phyloP scores from a whole-genome alignment of 495 filamentous ascomycete genomes.

The Neurospora hispaniola region DNA sequence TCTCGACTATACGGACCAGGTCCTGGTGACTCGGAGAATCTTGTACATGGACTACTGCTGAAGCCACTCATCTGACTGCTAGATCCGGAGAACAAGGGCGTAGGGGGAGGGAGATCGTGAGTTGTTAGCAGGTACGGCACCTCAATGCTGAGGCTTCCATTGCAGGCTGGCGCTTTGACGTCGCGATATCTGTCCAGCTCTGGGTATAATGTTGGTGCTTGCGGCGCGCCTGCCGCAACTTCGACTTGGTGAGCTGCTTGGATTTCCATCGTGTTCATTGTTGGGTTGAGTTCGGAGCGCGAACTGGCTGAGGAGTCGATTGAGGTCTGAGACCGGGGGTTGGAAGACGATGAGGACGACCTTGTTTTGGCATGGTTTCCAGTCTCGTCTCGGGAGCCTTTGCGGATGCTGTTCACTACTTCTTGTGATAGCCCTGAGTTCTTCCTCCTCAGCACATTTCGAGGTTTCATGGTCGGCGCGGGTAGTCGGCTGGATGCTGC shows the following conservation, averaged over 20 bases:
- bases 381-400: constrained; percentile 21
- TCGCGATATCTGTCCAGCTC: constrained; percentile 45
- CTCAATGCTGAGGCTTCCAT: constrained; percentile 23
- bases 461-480: constrained; percentile 17
- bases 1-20: constrained; percentile 70
- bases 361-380: constrained; percentile 15
- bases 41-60: constrained; percentile 81
- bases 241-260: constrained; percentile 25
- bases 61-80: constrained; percentile 46
- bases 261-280: constrained; percentile 29
- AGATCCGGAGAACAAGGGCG: constrained; percentile 47
- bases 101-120: constrained; percentile 53
- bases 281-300: constrained; percentile 28
- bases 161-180: constrained; percentile 15
- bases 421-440: constrained; percentile 35
- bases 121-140: constrained; percentile 39
- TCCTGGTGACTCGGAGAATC: constrained; percentile 86
- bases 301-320: constrained; percentile 14
- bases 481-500: constrained; percentile 12
- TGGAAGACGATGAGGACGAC: constrained; percentile 28
- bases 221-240: constrained; percentile 19
- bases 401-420: constrained; percentile 13
- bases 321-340: constrained; percentile 22
- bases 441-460: constrained; percentile 37
- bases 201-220: constrained; percentile 34